These are phyloP conservation scores for Euphrasia confusa DNA, from an alignment of 257 asterid genomes.

Conservation along the genomic window DNA sequence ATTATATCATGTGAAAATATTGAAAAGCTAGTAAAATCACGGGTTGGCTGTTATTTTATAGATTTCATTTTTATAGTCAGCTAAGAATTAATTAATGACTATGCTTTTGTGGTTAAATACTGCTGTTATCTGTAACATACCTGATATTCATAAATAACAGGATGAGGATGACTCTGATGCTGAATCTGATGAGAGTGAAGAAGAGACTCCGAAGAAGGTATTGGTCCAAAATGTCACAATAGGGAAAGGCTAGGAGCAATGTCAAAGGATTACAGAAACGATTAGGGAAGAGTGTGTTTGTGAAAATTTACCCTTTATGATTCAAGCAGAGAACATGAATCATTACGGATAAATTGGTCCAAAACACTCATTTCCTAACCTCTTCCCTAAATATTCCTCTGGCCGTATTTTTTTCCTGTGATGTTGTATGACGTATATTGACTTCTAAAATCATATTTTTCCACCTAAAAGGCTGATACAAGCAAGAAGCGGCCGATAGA, in stretches of 20 bases:
- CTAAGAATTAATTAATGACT: neutral
- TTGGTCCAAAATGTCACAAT: neutral
- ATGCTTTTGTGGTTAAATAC: neutral
- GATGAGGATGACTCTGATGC: constrained; percentile 43
- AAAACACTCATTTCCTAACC: too few species aligned
- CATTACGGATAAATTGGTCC: too few species aligned
- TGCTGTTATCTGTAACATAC: neutral
- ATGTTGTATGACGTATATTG: neutral
- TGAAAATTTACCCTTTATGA: too few species aligned
- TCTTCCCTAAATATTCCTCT: too few species aligned
- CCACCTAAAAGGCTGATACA: constrained; percentile 37
- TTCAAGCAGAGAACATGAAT: too few species aligned
- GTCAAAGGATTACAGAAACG: too few species aligned
- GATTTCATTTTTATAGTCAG: neutral
- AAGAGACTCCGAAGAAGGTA: constrained; percentile 72
- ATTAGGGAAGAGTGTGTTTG: too few species aligned
- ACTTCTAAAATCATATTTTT: neutral
- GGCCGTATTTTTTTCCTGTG: too few species aligned
- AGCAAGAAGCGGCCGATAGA: constrained; percentile 53
- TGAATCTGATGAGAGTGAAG: constrained; percentile 49
- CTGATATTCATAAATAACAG: constrained; percentile 23
- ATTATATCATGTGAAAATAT: neutral
- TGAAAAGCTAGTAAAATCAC: neutral
- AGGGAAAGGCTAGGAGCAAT: too few species aligned
- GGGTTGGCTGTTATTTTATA: neutral